Evolutionary conservation across 495 filamentous ascomycete species (phyloP), one percentile per base, ranked within the genome.

Genomic region (Glarea lozoyensis): DNA sequence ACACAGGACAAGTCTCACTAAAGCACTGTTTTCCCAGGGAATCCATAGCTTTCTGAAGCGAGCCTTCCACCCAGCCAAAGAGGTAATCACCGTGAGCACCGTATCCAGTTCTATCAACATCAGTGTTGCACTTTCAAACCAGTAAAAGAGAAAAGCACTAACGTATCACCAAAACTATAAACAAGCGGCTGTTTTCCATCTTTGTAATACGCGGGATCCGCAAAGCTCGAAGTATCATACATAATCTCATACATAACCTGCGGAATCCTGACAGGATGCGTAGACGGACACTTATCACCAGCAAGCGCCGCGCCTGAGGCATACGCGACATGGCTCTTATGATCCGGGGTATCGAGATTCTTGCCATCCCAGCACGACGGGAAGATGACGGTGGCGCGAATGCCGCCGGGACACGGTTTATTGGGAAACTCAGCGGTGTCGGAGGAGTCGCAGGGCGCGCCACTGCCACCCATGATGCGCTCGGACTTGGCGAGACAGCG

Each of bases 331-430:
- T 82, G 78, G 10, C 62, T 63, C 54, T 67, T 66, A 55, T 82
- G 72, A 46, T 71, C 62, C 1, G 56, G 35, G 4, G 61, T 65
- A 19, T 46, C 44, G 21, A 79, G 64, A 7, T 86, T 72, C 46
- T 79, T 72, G 24, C 87, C 87, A 54, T 93, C 84, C 87, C 87
- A 93, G 72, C 87, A 94, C 0, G 81, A 84, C 4, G 87, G 87
- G 64, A 94, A 94, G 74, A 62, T 31, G 40, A 94, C 57, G 53
- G 93, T 86, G 33, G 87, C 60, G 18, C 87, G 78, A 34, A 94
- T 50, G n/a, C 72, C 76, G 48, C 76, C 67, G 17, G 63, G 54
- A 49, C 81, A 84, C 32, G 75, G 74, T 33, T 56, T 55, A 41
- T 62, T 67, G 15, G 73, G 76, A 24, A 82, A 40, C 15, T 21